Base-by-base conservation (phyloP, 148 eudicot genomes). In the Dianthus caryophyllus region DNA sequence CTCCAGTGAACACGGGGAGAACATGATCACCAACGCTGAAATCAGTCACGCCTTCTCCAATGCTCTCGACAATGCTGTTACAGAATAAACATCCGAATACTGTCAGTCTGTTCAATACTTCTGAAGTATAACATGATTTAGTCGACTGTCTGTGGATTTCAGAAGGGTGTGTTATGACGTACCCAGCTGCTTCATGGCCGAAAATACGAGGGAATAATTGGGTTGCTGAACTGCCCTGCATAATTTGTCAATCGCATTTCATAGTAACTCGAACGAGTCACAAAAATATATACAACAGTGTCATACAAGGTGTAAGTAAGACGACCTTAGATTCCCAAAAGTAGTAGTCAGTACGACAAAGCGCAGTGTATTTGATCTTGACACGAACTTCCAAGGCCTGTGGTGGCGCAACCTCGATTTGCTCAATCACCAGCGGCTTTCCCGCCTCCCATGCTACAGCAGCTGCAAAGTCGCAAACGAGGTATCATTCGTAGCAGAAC, bases 161-260 rank as follows among this genome's bases (percentile, higher is more conserved):
- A 25, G 10, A 6, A 2, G 53, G n/a, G n/a, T n/a, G n/a, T n/a
- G n/a, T n/a, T n/a, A 30, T 6, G 53, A 51, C 65, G 57, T 77
- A 77, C 84, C 84, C 84, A 12, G 81, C 64, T 41, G 81, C 81
- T 74, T 81, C 84, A 71, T 81, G 84, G 33, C 84, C 84, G 18
- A 81, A 71, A 50, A 81, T 81, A 61, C 81, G 73, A 62, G 84
- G 84, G 46, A 77, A 81, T 58, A 77, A 49, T 27, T 68, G 80
- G 9, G 76, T 67, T 8, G 51, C 59, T 14, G 76, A 6, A 67
- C 71, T 67, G 50, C 78, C 74, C 78, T 75, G 66, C 58, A 62
- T 17, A 18, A 63, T 48, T 4, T 27, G 48, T 21, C 12, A 24
- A 49, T 21, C 5, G 30, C 21, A 49, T 4, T 36, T 36, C 43